Evolutionary conservation across 352 stramenopile species (phyloP), one percentile per base, ranked within the genome.

Genomic region (Phytophthora sansomeana): DNA sequence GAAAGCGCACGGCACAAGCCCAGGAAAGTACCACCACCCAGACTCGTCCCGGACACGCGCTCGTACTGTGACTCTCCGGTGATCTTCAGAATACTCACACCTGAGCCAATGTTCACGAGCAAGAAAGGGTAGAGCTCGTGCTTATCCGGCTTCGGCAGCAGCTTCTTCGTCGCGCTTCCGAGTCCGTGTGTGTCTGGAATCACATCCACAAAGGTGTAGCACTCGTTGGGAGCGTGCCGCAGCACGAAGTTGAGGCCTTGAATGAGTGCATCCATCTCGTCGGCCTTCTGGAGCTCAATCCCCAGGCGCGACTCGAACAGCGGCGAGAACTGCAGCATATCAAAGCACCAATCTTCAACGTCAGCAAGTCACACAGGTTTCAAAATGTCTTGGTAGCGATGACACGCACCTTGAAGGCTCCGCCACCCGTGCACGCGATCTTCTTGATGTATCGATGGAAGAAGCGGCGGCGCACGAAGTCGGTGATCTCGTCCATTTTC

Each of bases 21-120:
- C 83, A 96, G 98, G 77, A 99, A 99, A 6, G 97, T 99, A 51
- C 97, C 97, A 29, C 97, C 97, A 46, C 97, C 97, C 42, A 99
- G 94, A 70, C 93, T 98, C 53, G 94, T 98, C 51, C 97, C 97
- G 35, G 94, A 98, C 44, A 99, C 96, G 54, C 97, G 95, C 74
- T 98, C 89, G 73, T 97, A 98, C 56, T 95, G 80, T 33, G 81
- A 83, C 35, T 93, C 88, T 26, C 91, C 85, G 24, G 95, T 89
- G 11, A 98, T 85, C 76, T 96, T 97, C 53, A 99, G 78, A 61
- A 99, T 98, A 63, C 92, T 98, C 52, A 99, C 97, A 47, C 97
- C 97, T 24, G 96, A 99, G 29, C 97, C 97, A 75, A 99, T 99
- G 47, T 98, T 99, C 13, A 99, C 97, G 8, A 99, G 79, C 48